Conservation (phyloP, 495 filamentous ascomycete genomes). For the Tuber melanosporum region DNA sequence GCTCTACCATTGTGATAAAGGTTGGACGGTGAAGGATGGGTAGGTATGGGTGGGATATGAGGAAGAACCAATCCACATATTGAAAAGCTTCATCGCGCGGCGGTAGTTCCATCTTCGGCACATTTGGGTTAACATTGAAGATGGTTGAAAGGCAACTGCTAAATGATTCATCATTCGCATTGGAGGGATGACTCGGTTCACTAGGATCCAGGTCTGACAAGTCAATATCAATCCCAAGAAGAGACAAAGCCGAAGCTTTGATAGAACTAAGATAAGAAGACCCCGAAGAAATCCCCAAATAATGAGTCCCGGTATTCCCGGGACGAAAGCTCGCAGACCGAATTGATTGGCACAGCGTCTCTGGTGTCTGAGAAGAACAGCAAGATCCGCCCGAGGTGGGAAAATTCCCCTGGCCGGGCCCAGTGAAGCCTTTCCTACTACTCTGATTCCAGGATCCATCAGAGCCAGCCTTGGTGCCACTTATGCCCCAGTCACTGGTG, state of each 20-base stretch:
- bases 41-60: conserved; percentile 62
- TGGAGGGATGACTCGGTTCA: conserved; percentile 50
- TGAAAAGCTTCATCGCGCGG: conserved; percentile 52
- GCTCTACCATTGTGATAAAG: conserved; percentile 56
- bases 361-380: conserved; percentile 37
- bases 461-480: conserved; percentile 11
- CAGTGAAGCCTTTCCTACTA: conserved; percentile 21
- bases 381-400: conserved; percentile 18
- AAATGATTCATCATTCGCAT: conserved; percentile 54
- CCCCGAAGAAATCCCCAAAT: conserved; percentile 64
- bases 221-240: conserved; percentile 72
- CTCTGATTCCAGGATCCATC: conserved; percentile 19
- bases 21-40: conserved; percentile 66
- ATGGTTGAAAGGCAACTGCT: conserved; percentile 57
- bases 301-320: conserved; percentile 58
- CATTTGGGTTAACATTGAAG: conserved; percentile 53
- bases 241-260: conserved; percentile 63
- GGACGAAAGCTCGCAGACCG: conserved; percentile 49
- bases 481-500: conserved; percentile 21
- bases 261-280: conserved; percentile 62
- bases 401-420: conserved; percentile 15
- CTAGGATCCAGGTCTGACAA: conserved; percentile 60
- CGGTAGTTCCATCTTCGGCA: conserved; percentile 54
- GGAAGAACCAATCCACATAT: conserved; percentile 66
- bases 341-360: conserved; percentile 46